Evolutionary conservation across 495 filamentous ascomycete genomes (phyloP).

Genomic region (Aspergillus indologenus): DNA sequence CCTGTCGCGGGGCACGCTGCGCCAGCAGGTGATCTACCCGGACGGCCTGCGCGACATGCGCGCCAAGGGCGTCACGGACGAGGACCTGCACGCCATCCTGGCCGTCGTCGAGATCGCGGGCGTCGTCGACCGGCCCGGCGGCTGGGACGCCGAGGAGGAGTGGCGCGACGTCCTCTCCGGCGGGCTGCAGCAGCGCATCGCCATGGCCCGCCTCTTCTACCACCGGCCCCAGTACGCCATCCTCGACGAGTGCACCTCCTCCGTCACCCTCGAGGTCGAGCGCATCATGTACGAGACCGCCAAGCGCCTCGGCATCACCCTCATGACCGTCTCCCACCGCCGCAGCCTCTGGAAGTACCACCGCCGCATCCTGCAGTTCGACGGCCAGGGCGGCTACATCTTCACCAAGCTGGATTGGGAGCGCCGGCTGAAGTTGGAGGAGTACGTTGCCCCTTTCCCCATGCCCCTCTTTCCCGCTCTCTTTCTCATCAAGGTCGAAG

Average conservation of each 20-base stretch:
- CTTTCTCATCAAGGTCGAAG: background rate
- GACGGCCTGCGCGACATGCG: conserved; percentile 86
- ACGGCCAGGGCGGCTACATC: conserved; percentile 86
- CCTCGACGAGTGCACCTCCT: conserved; percentile 92
- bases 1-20: conserved; percentile 78
- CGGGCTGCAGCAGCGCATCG: conserved; percentile 93
- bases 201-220: conserved; percentile 96
- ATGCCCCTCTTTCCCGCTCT: background rate
- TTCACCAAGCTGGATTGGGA: conserved; percentile 93
- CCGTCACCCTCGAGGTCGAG: conserved; percentile 89
- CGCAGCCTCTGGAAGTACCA: conserved; percentile 96
- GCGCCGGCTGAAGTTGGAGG: conserved; percentile 77
- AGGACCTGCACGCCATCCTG: conserved; percentile 73
- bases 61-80: conserved; percentile 76
- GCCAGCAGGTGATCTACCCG: conserved; percentile 96
- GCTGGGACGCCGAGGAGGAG: conserved; percentile 94
- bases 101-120: conserved; percentile 75
- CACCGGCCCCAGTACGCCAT: conserved; percentile 88
- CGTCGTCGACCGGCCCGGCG: conserved; percentile 75
- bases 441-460: conserved; percentile 50
- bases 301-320: conserved; percentile 82
- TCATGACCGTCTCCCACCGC: conserved; percentile 94
- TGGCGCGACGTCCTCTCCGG: conserved; percentile 90
- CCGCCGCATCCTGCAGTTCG: conserved; percentile 88
- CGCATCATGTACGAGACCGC: conserved; percentile 96